Percentiles rank a stretch among this genome's conserved stretches.
phyloP scores from a whole-genome alignment of 768 basidiomycete genomes.

The Tylopilus intermedius region DNA sequence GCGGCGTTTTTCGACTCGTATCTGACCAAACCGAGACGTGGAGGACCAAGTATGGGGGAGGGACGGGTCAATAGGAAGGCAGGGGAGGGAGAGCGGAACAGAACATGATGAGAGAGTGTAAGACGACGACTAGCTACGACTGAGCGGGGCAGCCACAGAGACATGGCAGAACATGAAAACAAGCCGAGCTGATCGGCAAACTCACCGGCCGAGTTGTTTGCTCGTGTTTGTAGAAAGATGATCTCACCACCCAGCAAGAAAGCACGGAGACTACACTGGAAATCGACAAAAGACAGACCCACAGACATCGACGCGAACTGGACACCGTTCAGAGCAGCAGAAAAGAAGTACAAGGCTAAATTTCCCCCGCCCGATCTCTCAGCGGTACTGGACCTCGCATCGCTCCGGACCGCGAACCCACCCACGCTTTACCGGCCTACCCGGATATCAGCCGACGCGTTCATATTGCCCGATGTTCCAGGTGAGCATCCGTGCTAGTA shows the following conservation, averaged over 20 bases:
- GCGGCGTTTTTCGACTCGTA: conserved; percentile 8
- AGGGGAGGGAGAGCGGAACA: conserved; percentile 17
- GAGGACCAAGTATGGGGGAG: conserved; percentile 11
- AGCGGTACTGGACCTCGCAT: conserved; percentile 61
- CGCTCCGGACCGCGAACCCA: conserved; percentile 26
- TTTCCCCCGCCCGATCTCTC: conserved; percentile 76
- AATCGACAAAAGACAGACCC: conserved; percentile 32
- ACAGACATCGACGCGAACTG: conserved; percentile 46
- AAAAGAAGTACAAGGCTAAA: conserved; percentile 75
- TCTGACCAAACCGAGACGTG: conserved; percentile 1
- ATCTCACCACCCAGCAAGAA: conserved; percentile 41
- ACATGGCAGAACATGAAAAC: conserved; percentile 40
- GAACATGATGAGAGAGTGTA: conserved; percentile 4
- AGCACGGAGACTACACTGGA: conserved; percentile 53
- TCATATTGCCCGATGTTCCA: conserved; percentile 34
- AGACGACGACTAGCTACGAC: conserved; percentile 2
- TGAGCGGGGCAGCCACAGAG: conserved; percentile 69
- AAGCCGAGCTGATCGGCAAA: not conserved
- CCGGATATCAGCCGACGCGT: conserved; percentile 4
- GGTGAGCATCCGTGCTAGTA: conserved; percentile 23
- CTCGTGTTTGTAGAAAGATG: conserved; percentile 16
- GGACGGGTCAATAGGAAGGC: conserved; percentile 1
- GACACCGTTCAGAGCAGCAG: conserved; percentile 72
- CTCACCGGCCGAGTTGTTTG: conserved; percentile 14
- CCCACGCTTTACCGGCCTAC: not conserved